Evolutionary conservation across 371 early-diverging fungal species (phyloP).

Genomic region (Entomophthora muscae): DNA sequence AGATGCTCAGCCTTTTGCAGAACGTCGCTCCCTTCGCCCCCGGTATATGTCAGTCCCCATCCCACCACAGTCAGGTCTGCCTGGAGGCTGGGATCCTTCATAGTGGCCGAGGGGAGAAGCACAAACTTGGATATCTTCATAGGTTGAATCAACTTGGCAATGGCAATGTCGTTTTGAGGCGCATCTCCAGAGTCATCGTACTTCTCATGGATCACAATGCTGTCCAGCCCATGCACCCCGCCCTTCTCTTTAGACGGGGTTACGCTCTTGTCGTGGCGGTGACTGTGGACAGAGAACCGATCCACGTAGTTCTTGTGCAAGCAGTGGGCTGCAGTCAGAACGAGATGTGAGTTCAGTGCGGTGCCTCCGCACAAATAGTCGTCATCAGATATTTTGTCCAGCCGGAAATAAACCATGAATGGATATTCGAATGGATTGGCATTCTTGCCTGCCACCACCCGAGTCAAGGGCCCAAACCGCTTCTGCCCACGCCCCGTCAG

Average conservation of each 20-base stretch:
- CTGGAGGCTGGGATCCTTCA: background rate
- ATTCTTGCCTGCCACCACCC: background rate
- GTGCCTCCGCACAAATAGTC: constrained; percentile 3
- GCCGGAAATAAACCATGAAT: background rate
- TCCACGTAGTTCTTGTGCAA: background rate
- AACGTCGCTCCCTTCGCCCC: background rate
- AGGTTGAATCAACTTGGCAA: background rate
- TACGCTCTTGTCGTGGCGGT: background rate
- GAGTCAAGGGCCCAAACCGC: background rate
- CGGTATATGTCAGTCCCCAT: background rate
- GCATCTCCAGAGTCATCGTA: background rate
- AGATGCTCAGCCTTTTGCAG: background rate
- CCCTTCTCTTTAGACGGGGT: background rate
- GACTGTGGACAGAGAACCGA: background rate
- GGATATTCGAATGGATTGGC: background rate
- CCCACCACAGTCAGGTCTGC: background rate
- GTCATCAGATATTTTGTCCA: background rate
- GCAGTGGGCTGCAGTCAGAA: constrained; percentile 4
- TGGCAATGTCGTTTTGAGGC: constrained; percentile 1
- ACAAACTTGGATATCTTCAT: background rate
- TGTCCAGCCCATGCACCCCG: background rate
- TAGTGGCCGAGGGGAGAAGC: background rate
- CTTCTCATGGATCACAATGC: background rate
- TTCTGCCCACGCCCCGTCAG: background rate
- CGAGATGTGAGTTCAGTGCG: background rate